Percentiles rank a stretch among this genome's conserved stretches.
These are phyloP conservation scores for Cyclocybe aegerita DNA, from an alignment of 768 basidiomycete genomes.

Conservation along the genomic window DNA sequence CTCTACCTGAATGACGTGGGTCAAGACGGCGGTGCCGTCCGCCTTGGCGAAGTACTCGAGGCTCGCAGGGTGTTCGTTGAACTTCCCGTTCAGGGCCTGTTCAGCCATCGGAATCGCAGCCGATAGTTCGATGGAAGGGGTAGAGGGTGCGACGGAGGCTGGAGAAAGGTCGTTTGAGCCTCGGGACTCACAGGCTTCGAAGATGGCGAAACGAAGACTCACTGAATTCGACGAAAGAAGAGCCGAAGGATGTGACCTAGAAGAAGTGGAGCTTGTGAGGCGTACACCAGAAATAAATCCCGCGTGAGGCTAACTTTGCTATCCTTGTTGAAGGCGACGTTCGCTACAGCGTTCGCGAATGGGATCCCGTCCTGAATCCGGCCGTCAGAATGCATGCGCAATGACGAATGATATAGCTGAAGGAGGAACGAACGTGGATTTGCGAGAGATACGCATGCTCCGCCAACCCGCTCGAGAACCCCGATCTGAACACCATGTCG, in stretches of 20 bases:
- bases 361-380: constrained; percentile 28
- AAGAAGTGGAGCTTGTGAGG: neutral
- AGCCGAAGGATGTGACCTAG: constrained; percentile 28
- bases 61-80: constrained; percentile 38
- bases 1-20: constrained; percentile 39
- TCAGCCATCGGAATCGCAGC: constrained; percentile 35
- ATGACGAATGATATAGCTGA: neutral
- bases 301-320: constrained; percentile 24
- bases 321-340: constrained; percentile 32
- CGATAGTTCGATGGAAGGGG: constrained; percentile 34
- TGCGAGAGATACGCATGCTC: constrained; percentile 26
- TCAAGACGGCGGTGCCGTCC: constrained; percentile 38
- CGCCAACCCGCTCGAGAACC: constrained; percentile 7
- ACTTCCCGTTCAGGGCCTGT: constrained; percentile 36
- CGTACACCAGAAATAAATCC: constrained; percentile 17
- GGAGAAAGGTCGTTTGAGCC: too few species aligned
- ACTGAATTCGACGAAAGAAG: constrained; percentile 29
- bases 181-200: too few species aligned
- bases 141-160: constrained; percentile 35
- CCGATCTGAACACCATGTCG: constrained; percentile 11
- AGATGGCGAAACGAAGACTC: constrained; percentile 1
- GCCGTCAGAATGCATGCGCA: too few species aligned
- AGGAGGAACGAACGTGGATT: constrained; percentile 14
- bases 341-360: constrained; percentile 39
- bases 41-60: constrained; percentile 44